A percentile compares a stretch with the other conserved stretches of the same genome.
Conservation (phyloP, 2,329 filamentous ascomycete species). For the Phaeophleospora eucalypticola region DNA sequence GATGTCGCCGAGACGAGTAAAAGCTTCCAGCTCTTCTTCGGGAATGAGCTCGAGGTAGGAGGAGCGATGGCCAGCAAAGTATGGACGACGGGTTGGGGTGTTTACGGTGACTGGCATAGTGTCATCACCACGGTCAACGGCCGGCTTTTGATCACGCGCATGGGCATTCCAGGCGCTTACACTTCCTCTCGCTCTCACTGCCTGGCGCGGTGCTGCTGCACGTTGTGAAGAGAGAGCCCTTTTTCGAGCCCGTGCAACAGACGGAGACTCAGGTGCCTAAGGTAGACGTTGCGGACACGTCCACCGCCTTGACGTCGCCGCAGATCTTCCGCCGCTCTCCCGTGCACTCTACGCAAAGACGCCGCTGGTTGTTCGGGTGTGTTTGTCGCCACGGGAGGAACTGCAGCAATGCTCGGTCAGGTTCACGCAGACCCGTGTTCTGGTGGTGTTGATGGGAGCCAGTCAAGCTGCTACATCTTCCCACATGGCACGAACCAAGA, state of each 20-base stretch:
- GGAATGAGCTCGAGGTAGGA: constrained; percentile 28
- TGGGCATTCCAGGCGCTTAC: background rate
- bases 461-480: no score
- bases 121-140: constrained; percentile 12
- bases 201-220: background rate
- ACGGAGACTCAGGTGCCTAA: no score
- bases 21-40: constrained; percentile 28
- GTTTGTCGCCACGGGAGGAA: background rate
- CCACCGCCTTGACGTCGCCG: background rate
- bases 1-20: constrained; percentile 27
- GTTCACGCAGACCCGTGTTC: no score
- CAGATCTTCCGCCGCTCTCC: background rate
- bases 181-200: background rate
- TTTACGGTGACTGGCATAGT: constrained; percentile 20
- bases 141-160: background rate
- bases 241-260: no score
- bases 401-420: no score
- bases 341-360: background rate
- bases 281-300: background rate
- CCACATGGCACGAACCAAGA: no score
- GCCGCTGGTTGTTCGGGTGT: background rate
- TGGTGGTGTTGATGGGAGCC: no score
- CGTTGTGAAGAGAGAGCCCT: no score
- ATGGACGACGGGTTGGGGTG: constrained; percentile 20
- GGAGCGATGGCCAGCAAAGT: constrained; percentile 25